Conservation (phyloP, 257 asterid species). For the Echium plantagineum region DNA sequence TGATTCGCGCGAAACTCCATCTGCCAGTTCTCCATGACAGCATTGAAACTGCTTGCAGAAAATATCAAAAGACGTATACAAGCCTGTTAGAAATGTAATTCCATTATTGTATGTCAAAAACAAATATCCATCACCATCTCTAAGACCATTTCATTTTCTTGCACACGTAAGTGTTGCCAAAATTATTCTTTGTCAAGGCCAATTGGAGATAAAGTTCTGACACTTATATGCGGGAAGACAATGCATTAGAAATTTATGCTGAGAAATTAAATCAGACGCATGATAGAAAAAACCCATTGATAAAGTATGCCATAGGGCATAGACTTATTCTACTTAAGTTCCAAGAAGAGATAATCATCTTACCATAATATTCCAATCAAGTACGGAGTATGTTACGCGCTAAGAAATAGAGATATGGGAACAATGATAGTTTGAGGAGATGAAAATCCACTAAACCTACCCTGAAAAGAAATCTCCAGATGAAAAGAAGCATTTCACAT, state of each 20-base stretch:
- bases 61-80: not conserved
- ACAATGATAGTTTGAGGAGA: constrained; percentile 4
- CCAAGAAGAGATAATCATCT: not conserved
- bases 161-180: too few relatives aligned
- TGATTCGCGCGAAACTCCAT: constrained; percentile 65
- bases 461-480: constrained; percentile 77
- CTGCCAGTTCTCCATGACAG: constrained; percentile 92
- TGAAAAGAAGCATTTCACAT: constrained; percentile 85
- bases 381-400: not conserved
- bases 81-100: not conserved
- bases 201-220: too few relatives aligned
- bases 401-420: not conserved
- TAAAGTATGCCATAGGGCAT: too few relatives aligned
- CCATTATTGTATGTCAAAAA: not conserved
- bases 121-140: too few relatives aligned
- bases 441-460: constrained; percentile 40
- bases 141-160: too few relatives aligned
- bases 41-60: constrained; percentile 35
- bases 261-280: too few relatives aligned
- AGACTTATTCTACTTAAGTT: too few relatives aligned
- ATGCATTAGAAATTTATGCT: too few relatives aligned
- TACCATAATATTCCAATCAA: not conserved
- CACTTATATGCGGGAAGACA: too few relatives aligned
- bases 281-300: too few relatives aligned
- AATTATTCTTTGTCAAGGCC: too few relatives aligned